phyloP scores from a whole-genome alignment of 2,329 filamentous ascomycete species.

The Didymella pomorum region DNA sequence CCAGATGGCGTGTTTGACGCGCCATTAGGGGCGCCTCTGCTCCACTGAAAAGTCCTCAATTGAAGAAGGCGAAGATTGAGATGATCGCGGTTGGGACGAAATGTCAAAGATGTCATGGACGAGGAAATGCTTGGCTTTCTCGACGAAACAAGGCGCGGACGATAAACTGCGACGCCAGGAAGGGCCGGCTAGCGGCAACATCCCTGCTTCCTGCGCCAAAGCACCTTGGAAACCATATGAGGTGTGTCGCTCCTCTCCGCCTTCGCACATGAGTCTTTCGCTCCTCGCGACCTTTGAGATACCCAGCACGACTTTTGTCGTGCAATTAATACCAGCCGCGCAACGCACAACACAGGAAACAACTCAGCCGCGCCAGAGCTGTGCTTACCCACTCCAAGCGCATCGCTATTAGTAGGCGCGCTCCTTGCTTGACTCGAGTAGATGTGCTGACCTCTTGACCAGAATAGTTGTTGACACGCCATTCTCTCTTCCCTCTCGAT shows the following conservation, averaged over 20 bases:
- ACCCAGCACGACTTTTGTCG: conserved; percentile 1
- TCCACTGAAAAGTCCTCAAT: conserved; percentile 9
- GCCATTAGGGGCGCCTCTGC: background rate
- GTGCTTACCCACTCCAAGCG: conserved; percentile 20
- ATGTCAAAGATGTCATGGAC: conserved; percentile 19
- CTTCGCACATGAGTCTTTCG: background rate
- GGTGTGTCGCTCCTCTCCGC: conserved; percentile 6
- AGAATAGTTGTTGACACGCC: conserved; percentile 14
- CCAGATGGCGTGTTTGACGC: conserved; percentile 5
- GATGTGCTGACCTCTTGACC: conserved; percentile 22
- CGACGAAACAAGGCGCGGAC: conserved; percentile 18
- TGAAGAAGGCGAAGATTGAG: conserved; percentile 1
- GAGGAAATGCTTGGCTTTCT: conserved; percentile 13
- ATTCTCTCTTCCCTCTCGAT: background rate
- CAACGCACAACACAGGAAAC: background rate
- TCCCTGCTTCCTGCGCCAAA: conserved; percentile 9
- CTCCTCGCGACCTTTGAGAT: conserved; percentile 2
- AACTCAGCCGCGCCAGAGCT: conserved; percentile 9
- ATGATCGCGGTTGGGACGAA: conserved; percentile 3
- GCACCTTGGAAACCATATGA: conserved; percentile 14
- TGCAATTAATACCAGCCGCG: background rate
- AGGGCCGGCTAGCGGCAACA: conserved; percentile 18
- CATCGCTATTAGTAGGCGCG: conserved; percentile 26
- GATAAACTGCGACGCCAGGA: conserved; percentile 11
- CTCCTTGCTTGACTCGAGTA: conserved; percentile 16